Percentiles rank a stretch among this genome's conserved stretches.
Evolutionary conservation across 345 rosid species (phyloP).

Genomic region (Isatis tinctoria): DNA sequence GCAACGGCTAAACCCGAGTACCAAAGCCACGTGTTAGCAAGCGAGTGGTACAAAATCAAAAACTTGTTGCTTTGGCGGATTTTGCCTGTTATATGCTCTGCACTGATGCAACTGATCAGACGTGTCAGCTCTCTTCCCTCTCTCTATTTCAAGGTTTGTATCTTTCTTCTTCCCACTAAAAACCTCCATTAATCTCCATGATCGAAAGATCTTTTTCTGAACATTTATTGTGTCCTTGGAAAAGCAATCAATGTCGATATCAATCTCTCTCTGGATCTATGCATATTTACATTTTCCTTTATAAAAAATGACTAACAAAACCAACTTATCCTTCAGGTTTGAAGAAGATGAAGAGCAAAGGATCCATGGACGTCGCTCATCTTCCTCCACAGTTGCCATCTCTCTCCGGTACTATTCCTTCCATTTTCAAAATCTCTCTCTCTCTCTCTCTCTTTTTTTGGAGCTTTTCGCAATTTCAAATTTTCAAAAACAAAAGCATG

Average conservation of each 20-base stretch:
- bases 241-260: slow-evolving; percentile 5
- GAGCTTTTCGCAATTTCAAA: slow-evolving; percentile 27
- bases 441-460: slow-evolving; percentile 19
- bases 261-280: slow-evolving; percentile 18
- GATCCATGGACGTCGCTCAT: slow-evolving; percentile 17
- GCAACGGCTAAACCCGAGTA: background rate
- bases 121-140: slow-evolving; percentile 29
- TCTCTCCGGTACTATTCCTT: slow-evolving; percentile 24
- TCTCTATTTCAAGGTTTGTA: slow-evolving; percentile 29
- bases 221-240: slow-evolving; percentile 23
- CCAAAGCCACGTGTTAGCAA: background rate
- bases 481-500: slow-evolving; percentile 25
- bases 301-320: background rate
- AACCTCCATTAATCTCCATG: slow-evolving; percentile 2
- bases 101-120: slow-evolving; percentile 19
- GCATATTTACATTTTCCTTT: background rate
- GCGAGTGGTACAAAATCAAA: slow-evolving; percentile 11
- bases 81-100: slow-evolving; percentile 32
- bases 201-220: background rate
- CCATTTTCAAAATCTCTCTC: slow-evolving; percentile 3
- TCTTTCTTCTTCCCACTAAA: slow-evolving; percentile 12
- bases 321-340: slow-evolving; percentile 12
- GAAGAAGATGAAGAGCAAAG: slow-evolving; percentile 21
- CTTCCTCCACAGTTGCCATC: slow-evolving; percentile 25
- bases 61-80: slow-evolving; percentile 17